Conservation (phyloP, 345 rosid species). For the Sisymbrium irio region DNA sequence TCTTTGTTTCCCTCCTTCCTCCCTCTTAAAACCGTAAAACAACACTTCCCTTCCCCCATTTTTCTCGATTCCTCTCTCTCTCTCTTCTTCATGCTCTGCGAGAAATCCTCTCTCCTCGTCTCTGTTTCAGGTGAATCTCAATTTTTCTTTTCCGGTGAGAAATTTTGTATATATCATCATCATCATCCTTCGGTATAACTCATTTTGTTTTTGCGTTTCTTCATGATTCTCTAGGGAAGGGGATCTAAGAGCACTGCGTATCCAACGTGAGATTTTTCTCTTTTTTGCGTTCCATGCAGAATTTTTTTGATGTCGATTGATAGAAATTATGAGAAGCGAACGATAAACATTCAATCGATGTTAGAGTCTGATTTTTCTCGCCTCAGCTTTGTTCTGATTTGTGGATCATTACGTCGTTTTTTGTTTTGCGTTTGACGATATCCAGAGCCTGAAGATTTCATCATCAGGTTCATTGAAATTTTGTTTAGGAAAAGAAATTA, state of each 20-base stretch:
- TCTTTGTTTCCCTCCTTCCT: slow-evolving; percentile 26
- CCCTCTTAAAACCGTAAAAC: slow-evolving; percentile 29
- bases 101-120: slow-evolving; percentile 13
- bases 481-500: background rate
- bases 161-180: background rate
- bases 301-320: background rate
- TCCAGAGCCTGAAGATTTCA: background rate
- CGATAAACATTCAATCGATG: background rate
- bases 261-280: slow-evolving; percentile 21
- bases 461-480: background rate
- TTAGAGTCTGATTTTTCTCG: background rate
- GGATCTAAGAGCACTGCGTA: slow-evolving; percentile 23
- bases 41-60: background rate
- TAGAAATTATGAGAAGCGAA: background rate
- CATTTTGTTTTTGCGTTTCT: slow-evolving; percentile 2
- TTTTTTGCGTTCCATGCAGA: background rate
- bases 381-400: background rate
- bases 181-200: background rate
- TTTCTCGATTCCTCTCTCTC: slow-evolving; percentile 9
- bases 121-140: slow-evolving; percentile 25
- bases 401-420: background rate
- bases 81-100: slow-evolving; percentile 17
- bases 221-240: slow-evolving; percentile 28
- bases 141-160: background rate
- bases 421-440: background rate